A percentile compares a stretch with the other conserved stretches of the same genome.
Evolutionary conservation across 1,284 basidiomycete species (phyloP).

Genomic region (Ustilago trichophora): DNA sequence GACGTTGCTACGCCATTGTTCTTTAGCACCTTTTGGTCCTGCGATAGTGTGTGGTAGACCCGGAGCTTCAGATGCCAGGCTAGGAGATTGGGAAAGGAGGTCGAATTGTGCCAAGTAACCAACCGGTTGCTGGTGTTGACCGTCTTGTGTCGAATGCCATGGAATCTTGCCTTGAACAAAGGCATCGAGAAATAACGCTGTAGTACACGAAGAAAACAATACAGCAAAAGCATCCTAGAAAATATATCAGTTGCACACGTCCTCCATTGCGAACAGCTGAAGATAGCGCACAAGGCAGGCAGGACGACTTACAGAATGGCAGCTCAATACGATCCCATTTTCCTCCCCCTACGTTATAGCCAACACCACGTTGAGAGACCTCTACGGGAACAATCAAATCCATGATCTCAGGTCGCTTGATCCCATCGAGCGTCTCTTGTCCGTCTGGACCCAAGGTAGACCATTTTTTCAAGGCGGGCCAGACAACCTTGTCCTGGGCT

Average conservation of each 20-base stretch:
- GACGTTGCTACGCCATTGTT: slow-evolving; percentile 53
- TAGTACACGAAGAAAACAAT: background rate
- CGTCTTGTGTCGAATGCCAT: slow-evolving; percentile 5
- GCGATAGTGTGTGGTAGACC: slow-evolving; percentile 41
- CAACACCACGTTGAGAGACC: slow-evolving; percentile 30
- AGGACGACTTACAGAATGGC: slow-evolving; percentile 38
- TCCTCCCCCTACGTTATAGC: slow-evolving; percentile 36
- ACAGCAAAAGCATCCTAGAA: no score
- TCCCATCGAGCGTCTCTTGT: slow-evolving; percentile 32
- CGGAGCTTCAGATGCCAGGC: slow-evolving; percentile 41
- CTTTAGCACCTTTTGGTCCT: slow-evolving; percentile 36
- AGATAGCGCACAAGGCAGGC: background rate
- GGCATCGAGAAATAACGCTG: slow-evolving; percentile 47
- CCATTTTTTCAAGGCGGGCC: slow-evolving; percentile 43
- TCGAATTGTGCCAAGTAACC: slow-evolving; percentile 54
- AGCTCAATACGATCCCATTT: slow-evolving; percentile 49
- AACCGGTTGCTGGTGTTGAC: slow-evolving; percentile 13
- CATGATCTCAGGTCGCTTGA: slow-evolving; percentile 20
- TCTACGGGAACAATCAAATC: slow-evolving; percentile 44
- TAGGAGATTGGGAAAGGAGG: slow-evolving; percentile 27
- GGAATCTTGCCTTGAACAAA: slow-evolving; percentile 47
- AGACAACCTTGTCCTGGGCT: slow-evolving; percentile 22
- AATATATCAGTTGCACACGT: no score
- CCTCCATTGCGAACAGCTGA: no score
- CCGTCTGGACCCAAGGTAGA: slow-evolving; percentile 16